Conservation (phyloP, 192 early-diverging fungal genomes). For the Chytriomyces sp. region DNA sequence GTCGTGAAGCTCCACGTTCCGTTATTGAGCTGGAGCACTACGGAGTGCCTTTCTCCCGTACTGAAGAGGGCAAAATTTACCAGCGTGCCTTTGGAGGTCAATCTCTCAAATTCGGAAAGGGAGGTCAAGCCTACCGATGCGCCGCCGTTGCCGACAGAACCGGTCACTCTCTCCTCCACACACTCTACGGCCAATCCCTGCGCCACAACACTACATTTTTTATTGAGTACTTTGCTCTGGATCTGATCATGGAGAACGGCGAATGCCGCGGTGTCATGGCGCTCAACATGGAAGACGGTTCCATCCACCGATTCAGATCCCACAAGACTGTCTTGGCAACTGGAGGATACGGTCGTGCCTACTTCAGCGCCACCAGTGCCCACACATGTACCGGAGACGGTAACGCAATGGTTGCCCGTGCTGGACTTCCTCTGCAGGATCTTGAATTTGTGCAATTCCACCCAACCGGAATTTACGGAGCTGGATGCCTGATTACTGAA, state of each 20-base stretch:
- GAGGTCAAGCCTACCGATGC: conserved; percentile 96
- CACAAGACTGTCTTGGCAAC: conserved; percentile 98
- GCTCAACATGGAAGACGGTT: conserved; percentile 97
- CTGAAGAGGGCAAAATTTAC: conserved; percentile 97
- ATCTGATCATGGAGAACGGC: conserved; percentile 98
- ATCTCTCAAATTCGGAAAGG: conserved; percentile 93
- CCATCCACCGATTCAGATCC: conserved; percentile 94
- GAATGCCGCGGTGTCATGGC: conserved; percentile 96
- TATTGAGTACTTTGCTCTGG: conserved; percentile 98
- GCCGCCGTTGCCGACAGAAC: conserved; percentile 98
- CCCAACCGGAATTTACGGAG: conserved; percentile 98
- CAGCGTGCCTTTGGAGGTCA: conserved; percentile 99
- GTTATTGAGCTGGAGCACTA: conserved; percentile 98
- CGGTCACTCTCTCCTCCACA: conserved; percentile 96
- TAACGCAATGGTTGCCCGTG: conserved; percentile 98
- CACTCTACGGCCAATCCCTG: conserved; percentile 96
- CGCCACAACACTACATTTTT: conserved; percentile 96
- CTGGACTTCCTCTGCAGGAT: conserved; percentile 96
- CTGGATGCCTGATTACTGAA: conserved; percentile 97
- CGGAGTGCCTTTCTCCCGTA: conserved; percentile 97
- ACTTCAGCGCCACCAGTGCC: conserved; percentile 97
- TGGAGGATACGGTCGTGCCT: conserved; percentile 99
- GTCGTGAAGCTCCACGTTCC: conserved; percentile 92
- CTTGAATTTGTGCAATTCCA: conserved; percentile 99
- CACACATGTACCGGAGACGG: conserved; percentile 99